phyloP scores from a whole-genome alignment of 768 basidiomycete genomes.

The Pleurotus tuoliensis region DNA sequence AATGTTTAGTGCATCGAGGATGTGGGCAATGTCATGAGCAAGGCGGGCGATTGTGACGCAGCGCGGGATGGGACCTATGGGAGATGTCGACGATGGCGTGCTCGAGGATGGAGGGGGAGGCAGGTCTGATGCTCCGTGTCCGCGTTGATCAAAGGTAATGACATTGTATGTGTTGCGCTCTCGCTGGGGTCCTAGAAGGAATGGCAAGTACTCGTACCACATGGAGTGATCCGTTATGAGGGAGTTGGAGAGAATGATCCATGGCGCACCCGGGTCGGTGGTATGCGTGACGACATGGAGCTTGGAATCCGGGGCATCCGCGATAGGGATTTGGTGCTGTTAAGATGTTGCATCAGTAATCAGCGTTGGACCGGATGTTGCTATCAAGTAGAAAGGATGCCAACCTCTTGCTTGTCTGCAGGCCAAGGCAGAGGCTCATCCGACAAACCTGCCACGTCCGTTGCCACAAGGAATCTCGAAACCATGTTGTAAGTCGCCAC shows the following conservation, averaged over 20 bases:
- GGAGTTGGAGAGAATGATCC: slow-evolving; percentile 50
- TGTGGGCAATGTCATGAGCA: slow-evolving; percentile 38
- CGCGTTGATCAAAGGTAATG: slow-evolving; percentile 47
- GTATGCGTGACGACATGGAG: slow-evolving; percentile 41
- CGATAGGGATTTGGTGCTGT: slow-evolving; percentile 37
- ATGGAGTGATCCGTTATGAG: slow-evolving; percentile 44
- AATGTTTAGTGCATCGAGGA: slow-evolving; percentile 32
- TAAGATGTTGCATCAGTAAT: neutral
- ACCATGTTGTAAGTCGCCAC: slow-evolving; percentile 67
- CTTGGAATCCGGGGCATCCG: slow-evolving; percentile 27
- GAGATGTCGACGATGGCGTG: slow-evolving; percentile 27
- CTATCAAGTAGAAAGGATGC: neutral
- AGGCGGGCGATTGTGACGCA: slow-evolving; percentile 39
- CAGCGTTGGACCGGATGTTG: neutral
- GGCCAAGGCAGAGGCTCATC: slow-evolving; percentile 48
- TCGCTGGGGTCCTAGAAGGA: slow-evolving; percentile 26
- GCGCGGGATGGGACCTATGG: slow-evolving; percentile 13
- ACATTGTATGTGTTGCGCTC: slow-evolving; percentile 36
- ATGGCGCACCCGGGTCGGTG: slow-evolving; percentile 36
- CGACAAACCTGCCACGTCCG: slow-evolving; percentile 55
- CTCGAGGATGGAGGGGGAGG: slow-evolving; percentile 14
- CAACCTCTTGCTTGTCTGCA: slow-evolving; percentile 39
- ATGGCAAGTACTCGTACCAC: slow-evolving; percentile 43
- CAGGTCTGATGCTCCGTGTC: slow-evolving; percentile 44
- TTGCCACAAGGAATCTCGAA: slow-evolving; percentile 57